These are phyloP conservation scores for Yamadazyma dushanensis DNA, from an alignment of 1,139 yeast genomes.

Conservation along the genomic window DNA sequence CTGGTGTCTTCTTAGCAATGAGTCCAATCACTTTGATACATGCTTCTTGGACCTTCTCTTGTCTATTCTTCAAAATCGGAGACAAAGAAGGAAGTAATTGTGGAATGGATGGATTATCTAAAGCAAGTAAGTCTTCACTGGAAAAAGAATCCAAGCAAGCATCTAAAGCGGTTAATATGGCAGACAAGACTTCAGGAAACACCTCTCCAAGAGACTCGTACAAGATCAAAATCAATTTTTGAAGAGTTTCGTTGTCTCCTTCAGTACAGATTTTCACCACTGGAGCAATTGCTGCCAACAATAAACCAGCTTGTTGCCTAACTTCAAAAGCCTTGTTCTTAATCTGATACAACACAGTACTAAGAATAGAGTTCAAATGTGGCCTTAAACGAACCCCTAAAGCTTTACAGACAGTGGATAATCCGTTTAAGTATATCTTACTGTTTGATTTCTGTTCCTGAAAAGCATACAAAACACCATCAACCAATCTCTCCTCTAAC, in stretches of 20 bases:
- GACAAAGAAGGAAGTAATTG: constrained; percentile 86
- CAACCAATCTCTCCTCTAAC: constrained; percentile 68
- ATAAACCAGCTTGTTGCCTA: constrained; percentile 84
- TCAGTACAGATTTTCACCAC: constrained; percentile 59
- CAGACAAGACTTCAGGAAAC: constrained; percentile 90
- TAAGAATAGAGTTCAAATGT: constrained; percentile 71
- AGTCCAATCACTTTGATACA: constrained; percentile 79
- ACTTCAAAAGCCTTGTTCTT: constrained; percentile 72
- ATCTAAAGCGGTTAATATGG: constrained; percentile 71
- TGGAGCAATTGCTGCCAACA: constrained; percentile 66
- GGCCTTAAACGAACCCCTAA: constrained; percentile 72
- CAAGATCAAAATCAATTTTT: constrained; percentile 70
- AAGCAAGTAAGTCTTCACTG: constrained; percentile 50
- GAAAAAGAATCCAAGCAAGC: constrained; percentile 38
- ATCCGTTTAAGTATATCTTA: constrained; percentile 56
- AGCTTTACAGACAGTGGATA: constrained; percentile 66
- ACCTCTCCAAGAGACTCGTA: constrained; percentile 95
- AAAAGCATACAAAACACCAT: constrained; percentile 80
- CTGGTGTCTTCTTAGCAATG: constrained; percentile 83
- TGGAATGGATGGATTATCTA: constrained; percentile 78
- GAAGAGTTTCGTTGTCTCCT: constrained; percentile 56
- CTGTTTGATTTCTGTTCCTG: constrained; percentile 65
- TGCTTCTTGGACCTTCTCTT: constrained; percentile 88
- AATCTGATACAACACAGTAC: constrained; percentile 71
- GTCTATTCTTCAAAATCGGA: constrained; percentile 87